Evolutionary conservation across 306 rosid genomes (phyloP).

Genomic region (Alnus glutinosa): DNA sequence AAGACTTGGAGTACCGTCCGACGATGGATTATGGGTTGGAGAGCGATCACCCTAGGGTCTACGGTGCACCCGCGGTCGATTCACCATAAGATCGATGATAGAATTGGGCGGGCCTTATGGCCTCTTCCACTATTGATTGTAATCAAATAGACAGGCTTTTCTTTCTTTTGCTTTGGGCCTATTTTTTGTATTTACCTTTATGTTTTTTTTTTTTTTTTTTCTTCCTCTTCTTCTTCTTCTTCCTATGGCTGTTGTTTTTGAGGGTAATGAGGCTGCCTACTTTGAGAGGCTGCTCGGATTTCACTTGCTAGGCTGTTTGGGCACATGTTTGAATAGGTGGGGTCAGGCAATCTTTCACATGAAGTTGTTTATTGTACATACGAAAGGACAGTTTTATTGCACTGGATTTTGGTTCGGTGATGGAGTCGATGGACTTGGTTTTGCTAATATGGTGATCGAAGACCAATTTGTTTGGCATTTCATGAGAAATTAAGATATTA

Average conservation of each 20-base stretch:
- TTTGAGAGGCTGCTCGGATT: too few relatives aligned
- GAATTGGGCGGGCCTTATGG: background rate
- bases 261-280: too few relatives aligned
- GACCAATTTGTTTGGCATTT: background rate
- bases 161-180: background rate
- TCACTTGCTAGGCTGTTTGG: too few relatives aligned
- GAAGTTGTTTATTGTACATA: too few relatives aligned
- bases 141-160: background rate
- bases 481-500: background rate
- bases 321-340: too few relatives aligned
- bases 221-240: too few relatives aligned
- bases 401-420: too few relatives aligned
- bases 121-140: background rate
- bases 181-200: background rate
- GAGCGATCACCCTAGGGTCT: conserved; percentile 82
- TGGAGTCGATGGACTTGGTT: too few relatives aligned
- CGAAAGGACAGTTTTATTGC: too few relatives aligned
- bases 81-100: conserved; percentile 42
- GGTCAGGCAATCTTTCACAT: too few relatives aligned
- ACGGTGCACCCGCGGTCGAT: conserved; percentile 60
- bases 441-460: background rate
- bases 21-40: conserved; percentile 92
- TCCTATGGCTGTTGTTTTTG: too few relatives aligned
- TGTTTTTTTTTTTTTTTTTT: background rate
- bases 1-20: conserved; percentile 89